Percentiles rank a stretch among this genome's conserved stretches.
Conservation (phyloP, 1,139 yeast genomes). For the Magnusiomyces sp. region DNA sequence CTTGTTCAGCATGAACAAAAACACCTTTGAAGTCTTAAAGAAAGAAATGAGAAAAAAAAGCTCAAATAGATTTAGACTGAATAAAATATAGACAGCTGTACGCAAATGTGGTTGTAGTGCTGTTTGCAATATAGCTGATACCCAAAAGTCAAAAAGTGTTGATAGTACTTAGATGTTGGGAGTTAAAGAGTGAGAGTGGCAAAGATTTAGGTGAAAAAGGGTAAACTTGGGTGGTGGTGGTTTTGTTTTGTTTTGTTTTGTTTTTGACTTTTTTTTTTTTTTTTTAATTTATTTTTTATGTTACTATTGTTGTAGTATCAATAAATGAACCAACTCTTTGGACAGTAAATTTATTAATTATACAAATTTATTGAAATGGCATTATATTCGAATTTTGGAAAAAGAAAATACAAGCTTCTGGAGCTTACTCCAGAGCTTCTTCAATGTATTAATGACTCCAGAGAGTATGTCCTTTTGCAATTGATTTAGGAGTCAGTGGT, state of each 20-base stretch:
- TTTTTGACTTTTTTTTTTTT: background rate
- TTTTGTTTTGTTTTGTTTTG: background rate
- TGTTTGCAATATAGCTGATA: no score
- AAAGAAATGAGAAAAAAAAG: no score
- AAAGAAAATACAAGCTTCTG: slow-evolving; percentile 10
- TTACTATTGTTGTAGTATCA: background rate
- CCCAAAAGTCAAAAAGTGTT: no score
- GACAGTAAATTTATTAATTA: no score
- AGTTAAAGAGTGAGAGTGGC: background rate
- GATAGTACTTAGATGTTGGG: no score
- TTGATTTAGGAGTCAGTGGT: background rate
- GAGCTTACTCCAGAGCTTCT: slow-evolving; percentile 11
- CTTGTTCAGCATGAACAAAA: no score
- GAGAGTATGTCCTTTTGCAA: slow-evolving; percentile 4
- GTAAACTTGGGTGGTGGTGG: background rate
- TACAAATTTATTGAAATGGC: slow-evolving; percentile 5
- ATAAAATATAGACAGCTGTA: no score
- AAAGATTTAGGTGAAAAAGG: background rate
- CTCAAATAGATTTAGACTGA: no score
- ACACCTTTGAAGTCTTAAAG: no score
- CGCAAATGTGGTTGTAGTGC: no score
- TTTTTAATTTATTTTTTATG: background rate
- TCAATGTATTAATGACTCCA: slow-evolving; percentile 6
- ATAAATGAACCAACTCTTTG: background rate
- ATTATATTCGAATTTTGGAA: slow-evolving; percentile 12